Evolutionary conservation across 768 basidiomycete genomes (phyloP).

Genomic region (Boletus rex-veris): DNA sequence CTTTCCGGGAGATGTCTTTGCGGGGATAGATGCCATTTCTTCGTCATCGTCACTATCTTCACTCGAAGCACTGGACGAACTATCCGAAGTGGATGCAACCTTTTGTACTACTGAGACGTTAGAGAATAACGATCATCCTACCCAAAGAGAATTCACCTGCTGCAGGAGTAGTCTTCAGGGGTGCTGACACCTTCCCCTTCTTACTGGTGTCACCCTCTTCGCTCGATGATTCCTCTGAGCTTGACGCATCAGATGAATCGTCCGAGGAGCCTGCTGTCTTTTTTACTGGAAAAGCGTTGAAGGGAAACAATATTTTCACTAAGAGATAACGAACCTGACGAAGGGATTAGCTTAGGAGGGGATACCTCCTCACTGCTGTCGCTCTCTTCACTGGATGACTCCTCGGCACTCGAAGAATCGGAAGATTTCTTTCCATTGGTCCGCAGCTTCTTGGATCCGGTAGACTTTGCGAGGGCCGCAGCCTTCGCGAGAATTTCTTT

Average conservation of each 20-base stretch:
- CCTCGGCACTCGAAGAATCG: conserved; percentile 2
- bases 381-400: conserved; percentile 7
- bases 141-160: conserved; percentile 18
- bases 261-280: not conserved
- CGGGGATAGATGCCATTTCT: conserved; percentile 30
- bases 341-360: not conserved
- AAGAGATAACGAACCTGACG: not conserved
- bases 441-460: not conserved
- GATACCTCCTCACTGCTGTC: not conserved
- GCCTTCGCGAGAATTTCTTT: conserved; percentile 45
- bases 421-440: not conserved
- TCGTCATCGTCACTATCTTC: not conserved
- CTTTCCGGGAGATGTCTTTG: conserved; percentile 40
- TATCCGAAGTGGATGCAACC: not conserved
- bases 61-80: not conserved
- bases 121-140: not conserved
- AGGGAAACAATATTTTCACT: not conserved
- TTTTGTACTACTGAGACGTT: not conserved
- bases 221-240: conserved; percentile 14
- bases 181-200: conserved; percentile 15
- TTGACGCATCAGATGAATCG: conserved; percentile 6
- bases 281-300: not conserved
- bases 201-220: not conserved
- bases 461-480: conserved; percentile 22
- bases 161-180: conserved; percentile 43